Evolutionary conservation across 495 filamentous ascomycete genomes (phyloP).

Genomic region (Penicillium crystallinum): DNA sequence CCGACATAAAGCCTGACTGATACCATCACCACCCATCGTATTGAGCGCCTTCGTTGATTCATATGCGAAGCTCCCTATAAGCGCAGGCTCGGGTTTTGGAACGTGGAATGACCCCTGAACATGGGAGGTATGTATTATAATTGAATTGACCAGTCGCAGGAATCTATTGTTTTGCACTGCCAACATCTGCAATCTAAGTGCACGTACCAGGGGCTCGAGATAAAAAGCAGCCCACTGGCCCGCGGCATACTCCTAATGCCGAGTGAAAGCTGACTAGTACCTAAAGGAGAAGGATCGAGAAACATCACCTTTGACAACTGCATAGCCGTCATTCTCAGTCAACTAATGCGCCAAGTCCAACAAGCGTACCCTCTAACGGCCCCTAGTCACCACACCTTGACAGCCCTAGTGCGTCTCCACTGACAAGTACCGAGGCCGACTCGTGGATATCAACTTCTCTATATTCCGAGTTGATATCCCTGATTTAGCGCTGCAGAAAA

Average conservation of each 20-base stretch:
- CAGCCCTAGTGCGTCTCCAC: neutral
- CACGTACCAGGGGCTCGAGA: neutral
- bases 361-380: neutral
- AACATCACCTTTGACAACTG: neutral
- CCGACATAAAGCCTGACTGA: conserved; percentile 42
- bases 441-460: neutral
- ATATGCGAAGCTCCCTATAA: neutral
- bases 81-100: neutral
- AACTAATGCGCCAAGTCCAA: too few relatives aligned
- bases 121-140: neutral
- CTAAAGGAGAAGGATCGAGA: neutral
- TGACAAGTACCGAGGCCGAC: neutral
- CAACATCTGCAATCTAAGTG: neutral
- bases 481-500: too few relatives aligned
- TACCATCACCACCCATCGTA: conserved; percentile 13
- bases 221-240: neutral
- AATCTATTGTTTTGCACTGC: too few relatives aligned
- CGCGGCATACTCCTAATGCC: neutral
- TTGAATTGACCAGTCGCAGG: neutral
- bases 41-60: neutral
- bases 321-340: too few relatives aligned
- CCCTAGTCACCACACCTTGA: neutral
- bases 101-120: neutral
- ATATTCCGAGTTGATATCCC: neutral
- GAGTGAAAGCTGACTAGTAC: too few relatives aligned